Base-by-base conservation (phyloP, 169 alveolate species). In the Plasmodium gonderi region DNA sequence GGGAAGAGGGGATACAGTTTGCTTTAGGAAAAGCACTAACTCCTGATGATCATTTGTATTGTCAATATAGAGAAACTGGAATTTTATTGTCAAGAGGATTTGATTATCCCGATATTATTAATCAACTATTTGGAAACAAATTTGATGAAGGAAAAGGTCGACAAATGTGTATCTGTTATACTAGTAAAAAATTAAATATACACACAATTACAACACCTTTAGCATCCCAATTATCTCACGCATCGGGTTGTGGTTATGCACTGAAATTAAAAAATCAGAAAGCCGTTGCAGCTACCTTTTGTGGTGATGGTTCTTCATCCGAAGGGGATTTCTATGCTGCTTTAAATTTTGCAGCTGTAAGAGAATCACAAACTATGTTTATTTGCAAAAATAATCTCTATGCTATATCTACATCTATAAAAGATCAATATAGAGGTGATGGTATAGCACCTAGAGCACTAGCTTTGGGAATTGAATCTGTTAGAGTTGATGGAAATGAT, bases 261-360 rank as follows among this genome's bases (percentile, higher is more conserved):
- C 96, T 96, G 79, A 97, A 97, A 91, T 91, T 98, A 11, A 96
- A 85, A 36, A 96, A 96, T 49, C 96, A 95, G 77, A 95, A 97
- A 49, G 97, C 97, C 17, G 96, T 97, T 47, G 98, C 99, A 8
- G 98, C 96, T 45, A 95, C 98, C 23, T 98, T 89, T 94, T 98
- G 98, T 90, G 99, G 99, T 31, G 99, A 98, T 54, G 99, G 99
- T n/a, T 99, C 99, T 6, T 99, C 99, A 3, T 97, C 99, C 42
- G 99, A 98, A 95, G 99, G 99, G 67, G 99, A 98, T 94, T 97
- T 97, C 89, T 98, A 97, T 82, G 97, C 99, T 20, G 99, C 99
- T 64, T 64, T 98, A 91, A 98, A 98, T 96, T 98, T 98, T 90
- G 99, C 99, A 4, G 98, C 99, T 1, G 98, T 98, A 51, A 91